A percentile compares a stretch with the other conserved stretches of the same genome.
Evolutionary conservation across 768 basidiomycete species (phyloP).

Genomic region (Nidula microcarpa): DNA sequence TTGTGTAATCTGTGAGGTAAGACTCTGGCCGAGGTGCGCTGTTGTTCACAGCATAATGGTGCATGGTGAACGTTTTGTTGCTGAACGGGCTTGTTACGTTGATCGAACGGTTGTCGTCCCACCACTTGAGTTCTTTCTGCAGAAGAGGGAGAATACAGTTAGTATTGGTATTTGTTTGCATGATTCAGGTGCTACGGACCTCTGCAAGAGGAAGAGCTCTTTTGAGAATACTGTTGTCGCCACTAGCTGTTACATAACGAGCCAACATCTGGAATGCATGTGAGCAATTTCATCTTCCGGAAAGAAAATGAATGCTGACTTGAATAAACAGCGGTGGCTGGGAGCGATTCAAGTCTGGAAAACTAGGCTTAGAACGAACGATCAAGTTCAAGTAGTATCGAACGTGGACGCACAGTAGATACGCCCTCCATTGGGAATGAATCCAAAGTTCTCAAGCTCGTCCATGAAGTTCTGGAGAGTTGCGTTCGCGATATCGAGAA

Average conservation of each 20-base stretch:
- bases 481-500: slow-evolving; percentile 68
- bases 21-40: slow-evolving; percentile 89
- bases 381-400: slow-evolving; percentile 5
- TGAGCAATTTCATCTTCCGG: no score
- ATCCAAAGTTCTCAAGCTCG: slow-evolving; percentile 77
- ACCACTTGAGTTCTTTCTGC: slow-evolving; percentile 82
- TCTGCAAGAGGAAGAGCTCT: slow-evolving; percentile 86
- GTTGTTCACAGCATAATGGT: slow-evolving; percentile 76
- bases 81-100: slow-evolving; percentile 70
- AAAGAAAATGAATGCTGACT: no score
- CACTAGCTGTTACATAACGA: slow-evolving; percentile 72
- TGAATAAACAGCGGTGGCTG: slow-evolving; percentile 84
- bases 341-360: slow-evolving; percentile 78
- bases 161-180: background rate
- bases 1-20: slow-evolving; percentile 71
- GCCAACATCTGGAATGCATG: slow-evolving; percentile 68
- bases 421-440: slow-evolving; percentile 92
- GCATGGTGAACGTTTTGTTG: slow-evolving; percentile 60
- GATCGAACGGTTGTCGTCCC: slow-evolving; percentile 69
- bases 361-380: background rate
- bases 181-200: slow-evolving; percentile 28
- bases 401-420: slow-evolving; percentile 63
- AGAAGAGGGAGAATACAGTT: background rate
- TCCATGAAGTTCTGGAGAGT: slow-evolving; percentile 96
- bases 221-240: slow-evolving; percentile 70